Evolutionary conservation across 805 yeast genomes (phyloP).

Genomic region (Saccharomycopsis guyanensis): DNA sequence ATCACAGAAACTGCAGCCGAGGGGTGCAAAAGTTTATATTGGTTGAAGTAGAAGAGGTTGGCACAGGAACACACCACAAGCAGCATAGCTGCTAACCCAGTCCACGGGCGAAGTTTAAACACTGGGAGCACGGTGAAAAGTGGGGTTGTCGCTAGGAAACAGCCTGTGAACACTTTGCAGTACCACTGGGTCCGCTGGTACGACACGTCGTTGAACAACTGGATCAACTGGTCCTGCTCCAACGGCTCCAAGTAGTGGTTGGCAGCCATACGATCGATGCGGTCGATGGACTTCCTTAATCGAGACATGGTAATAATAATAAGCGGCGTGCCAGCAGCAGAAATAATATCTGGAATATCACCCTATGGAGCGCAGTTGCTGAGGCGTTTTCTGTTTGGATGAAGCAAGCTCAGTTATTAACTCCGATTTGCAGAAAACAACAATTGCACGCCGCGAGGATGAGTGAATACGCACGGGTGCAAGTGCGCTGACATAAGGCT

Average conservation of each 20-base stretch:
- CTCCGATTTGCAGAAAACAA: neutral
- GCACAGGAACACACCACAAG: slow-evolving; percentile 1
- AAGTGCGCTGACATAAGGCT: no score
- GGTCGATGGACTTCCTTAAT: slow-evolving; percentile 7
- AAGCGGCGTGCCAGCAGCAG: neutral
- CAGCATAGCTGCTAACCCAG: slow-evolving; percentile 3
- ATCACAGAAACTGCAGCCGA: neutral
- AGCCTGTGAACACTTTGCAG: slow-evolving; percentile 1
- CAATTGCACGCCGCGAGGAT: neutral
- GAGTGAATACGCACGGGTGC: no score
- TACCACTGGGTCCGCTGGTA: slow-evolving; percentile 3
- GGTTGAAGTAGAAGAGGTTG: slow-evolving; percentile 14
- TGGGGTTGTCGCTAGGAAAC: slow-evolving; percentile 13
- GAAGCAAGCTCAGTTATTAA: neutral
- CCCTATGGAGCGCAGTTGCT: neutral
- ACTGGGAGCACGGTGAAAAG: slow-evolving; percentile 11
- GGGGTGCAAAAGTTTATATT: slow-evolving; percentile 1
- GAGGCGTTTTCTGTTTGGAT: no score
- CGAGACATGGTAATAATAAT: slow-evolving; percentile 7
- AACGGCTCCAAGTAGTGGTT: slow-evolving; percentile 17
- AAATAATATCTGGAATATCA: neutral
- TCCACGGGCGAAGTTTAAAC: slow-evolving; percentile 8
- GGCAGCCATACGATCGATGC: slow-evolving; percentile 4
- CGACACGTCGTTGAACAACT: slow-evolving; percentile 8
- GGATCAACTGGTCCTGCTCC: slow-evolving; percentile 20